These are phyloP conservation scores for Monosporozyma yasuniensis DNA, from an alignment of 805 yeast genomes.

Conservation along the genomic window DNA sequence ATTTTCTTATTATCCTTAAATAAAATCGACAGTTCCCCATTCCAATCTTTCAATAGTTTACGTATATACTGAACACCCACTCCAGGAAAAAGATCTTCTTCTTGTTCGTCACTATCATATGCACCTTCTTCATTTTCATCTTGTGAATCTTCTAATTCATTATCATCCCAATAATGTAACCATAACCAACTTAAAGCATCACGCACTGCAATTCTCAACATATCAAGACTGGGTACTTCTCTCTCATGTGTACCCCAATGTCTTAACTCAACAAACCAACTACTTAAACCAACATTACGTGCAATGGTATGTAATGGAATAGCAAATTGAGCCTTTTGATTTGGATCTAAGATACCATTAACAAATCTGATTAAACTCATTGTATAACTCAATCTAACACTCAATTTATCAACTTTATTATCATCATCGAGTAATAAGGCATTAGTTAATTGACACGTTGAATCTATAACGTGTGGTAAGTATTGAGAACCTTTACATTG, in stretches of 20 bases:
- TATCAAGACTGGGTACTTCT: constrained; percentile 55
- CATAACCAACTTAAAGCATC: constrained; percentile 70
- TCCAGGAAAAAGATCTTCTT: neutral
- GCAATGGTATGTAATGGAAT: constrained; percentile 74
- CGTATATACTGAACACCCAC: neutral
- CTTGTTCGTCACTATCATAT: neutral
- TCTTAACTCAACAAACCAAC: constrained; percentile 78
- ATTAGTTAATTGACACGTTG: constrained; percentile 52
- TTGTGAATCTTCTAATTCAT: constrained; percentile 13
- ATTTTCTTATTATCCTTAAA: constrained; percentile 5
- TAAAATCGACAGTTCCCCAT: neutral
- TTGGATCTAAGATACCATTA: constrained; percentile 82
- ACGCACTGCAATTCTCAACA: constrained; percentile 50
- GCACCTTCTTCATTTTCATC: constrained; percentile 5
- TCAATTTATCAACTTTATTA: constrained; percentile 20
- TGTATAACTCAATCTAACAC: constrained; percentile 48
- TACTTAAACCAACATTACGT: constrained; percentile 55
- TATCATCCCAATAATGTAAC: constrained; percentile 59
- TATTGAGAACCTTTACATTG: constrained; percentile 44
- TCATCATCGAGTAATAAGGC: constrained; percentile 37
- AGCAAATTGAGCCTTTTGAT: constrained; percentile 70
- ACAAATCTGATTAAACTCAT: constrained; percentile 80
- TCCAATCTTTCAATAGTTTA: neutral
- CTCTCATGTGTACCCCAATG: constrained; percentile 88
- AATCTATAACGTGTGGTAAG: constrained; percentile 64